A percentile compares a stretch with the other conserved stretches of the same genome.
Evolutionary conservation across 176 grass and related monocot species (phyloP).

Genomic region (Carex kokanica): DNA sequence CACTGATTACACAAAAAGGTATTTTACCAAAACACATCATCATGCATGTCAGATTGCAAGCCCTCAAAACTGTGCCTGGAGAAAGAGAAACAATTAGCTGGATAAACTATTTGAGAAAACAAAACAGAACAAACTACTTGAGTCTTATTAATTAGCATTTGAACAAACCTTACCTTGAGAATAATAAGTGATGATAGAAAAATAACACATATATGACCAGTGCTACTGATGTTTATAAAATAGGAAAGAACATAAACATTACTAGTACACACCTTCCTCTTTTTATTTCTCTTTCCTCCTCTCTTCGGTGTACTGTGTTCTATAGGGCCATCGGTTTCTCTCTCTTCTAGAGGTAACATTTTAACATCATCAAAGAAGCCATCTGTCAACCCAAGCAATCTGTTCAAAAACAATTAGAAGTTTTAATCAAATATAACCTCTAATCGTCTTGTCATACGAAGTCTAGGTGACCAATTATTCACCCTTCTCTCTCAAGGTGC

Average conservation of each 20-base stretch:
- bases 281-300: conserved; percentile 33
- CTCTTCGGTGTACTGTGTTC: not conserved
- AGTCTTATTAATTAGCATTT: not conserved
- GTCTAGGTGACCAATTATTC: too few relatives aligned
- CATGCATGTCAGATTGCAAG: not conserved
- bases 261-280: conserved; percentile 20
- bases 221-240: not conserved
- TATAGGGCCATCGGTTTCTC: conserved; percentile 20
- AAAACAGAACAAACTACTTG: not conserved
- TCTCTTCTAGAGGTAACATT: conserved; percentile 39
- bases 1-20: not conserved
- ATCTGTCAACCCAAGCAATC: too few relatives aligned
- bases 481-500: too few relatives aligned
- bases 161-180: not conserved
- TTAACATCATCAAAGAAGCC: too few relatives aligned
- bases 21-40: not conserved
- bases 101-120: not conserved
- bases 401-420: too few relatives aligned
- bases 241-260: not conserved
- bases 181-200: not conserved
- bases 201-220: not conserved
- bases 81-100: too few relatives aligned
- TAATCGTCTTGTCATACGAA: too few relatives aligned
- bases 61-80: conserved; percentile 12
- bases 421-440: too few relatives aligned